Evolutionary conservation across 139 green algal genomes (phyloP).

Genomic region (Diplosphaera chodatii): DNA sequence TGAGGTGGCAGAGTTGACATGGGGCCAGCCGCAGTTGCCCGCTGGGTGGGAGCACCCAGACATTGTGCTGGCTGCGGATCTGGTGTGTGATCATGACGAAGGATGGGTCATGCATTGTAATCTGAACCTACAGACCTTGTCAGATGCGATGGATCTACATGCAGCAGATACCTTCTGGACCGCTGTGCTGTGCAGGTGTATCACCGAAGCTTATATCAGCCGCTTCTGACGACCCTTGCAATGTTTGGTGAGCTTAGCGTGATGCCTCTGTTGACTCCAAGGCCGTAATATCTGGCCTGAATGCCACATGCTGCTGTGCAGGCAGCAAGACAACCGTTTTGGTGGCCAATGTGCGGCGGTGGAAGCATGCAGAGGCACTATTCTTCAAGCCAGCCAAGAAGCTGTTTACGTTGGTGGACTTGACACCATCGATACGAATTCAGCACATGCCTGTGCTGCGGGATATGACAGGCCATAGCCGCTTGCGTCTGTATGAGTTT

Average conservation of each 20-base stretch:
- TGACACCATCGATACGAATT: slow-evolving; percentile 3
- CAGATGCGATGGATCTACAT: too few species aligned
- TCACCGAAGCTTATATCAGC: slow-evolving; percentile 19
- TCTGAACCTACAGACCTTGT: too few species aligned
- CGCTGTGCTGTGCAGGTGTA: slow-evolving; percentile 22
- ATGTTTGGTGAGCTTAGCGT: slow-evolving; percentile 13
- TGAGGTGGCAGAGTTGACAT: background rate
- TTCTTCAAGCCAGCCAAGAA: slow-evolving; percentile 13
- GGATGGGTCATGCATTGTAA: too few species aligned
- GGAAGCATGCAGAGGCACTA: slow-evolving; percentile 5
- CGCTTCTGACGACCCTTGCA: slow-evolving; percentile 15
- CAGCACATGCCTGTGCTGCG: background rate
- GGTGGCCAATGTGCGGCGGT: slow-evolving; percentile 15
- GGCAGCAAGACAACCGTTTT: background rate
- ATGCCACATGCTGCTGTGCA: too few species aligned
- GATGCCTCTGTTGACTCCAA: too few species aligned
- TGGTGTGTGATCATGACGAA: background rate
- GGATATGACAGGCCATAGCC: background rate
- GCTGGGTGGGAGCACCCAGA: background rate
- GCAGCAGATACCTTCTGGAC: too few species aligned
- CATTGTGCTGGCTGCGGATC: background rate
- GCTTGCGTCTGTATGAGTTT: background rate
- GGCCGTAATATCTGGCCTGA: too few species aligned
- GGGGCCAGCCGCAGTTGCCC: background rate
- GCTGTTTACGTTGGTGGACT: slow-evolving; percentile 5